Evolutionary conservation across 78 protist genomes (phyloP).

Genomic region (Anaeramoeba flamelloides): DNA sequence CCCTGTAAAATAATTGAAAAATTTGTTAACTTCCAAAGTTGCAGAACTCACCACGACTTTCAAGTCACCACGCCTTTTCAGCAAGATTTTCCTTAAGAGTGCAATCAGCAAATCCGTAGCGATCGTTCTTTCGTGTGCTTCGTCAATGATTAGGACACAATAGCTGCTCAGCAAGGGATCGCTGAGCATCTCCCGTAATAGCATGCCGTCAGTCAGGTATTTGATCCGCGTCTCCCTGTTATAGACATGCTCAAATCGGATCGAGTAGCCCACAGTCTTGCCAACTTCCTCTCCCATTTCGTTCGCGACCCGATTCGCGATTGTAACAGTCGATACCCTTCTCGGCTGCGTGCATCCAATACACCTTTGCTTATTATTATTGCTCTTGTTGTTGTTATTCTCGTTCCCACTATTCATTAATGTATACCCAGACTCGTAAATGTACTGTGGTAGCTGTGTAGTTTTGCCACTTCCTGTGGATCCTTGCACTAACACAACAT

Average conservation of each 20-base stretch:
- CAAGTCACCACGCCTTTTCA: background rate
- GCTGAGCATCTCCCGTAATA: constrained; percentile 58
- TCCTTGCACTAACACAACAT: constrained; percentile 23
- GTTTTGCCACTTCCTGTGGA: constrained; percentile 89
- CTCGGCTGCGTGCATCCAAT: background rate
- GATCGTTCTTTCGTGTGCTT: constrained; percentile 85
- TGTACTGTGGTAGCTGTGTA: constrained; percentile 93
- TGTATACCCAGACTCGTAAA: constrained; percentile 61
- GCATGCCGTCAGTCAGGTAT: constrained; percentile 83
- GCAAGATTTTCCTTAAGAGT: constrained; percentile 25
- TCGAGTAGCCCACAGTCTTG: constrained; percentile 40
- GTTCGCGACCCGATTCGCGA: background rate
- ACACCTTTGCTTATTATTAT: background rate
- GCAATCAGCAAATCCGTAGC: constrained; percentile 60
- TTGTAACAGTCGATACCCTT: background rate
- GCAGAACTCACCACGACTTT: background rate
- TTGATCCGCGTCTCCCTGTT: constrained; percentile 38
- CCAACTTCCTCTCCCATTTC: constrained; percentile 10
- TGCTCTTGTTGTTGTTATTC: background rate
- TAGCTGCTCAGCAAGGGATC: constrained; percentile 57
- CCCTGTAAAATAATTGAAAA: background rate
- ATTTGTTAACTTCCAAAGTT: background rate
- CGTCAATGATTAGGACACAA: constrained; percentile 73
- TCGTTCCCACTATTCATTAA: background rate
- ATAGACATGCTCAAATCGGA: constrained; percentile 37